Conservation (phyloP, 805 yeast genomes). For the Starmera quercuum region DNA sequence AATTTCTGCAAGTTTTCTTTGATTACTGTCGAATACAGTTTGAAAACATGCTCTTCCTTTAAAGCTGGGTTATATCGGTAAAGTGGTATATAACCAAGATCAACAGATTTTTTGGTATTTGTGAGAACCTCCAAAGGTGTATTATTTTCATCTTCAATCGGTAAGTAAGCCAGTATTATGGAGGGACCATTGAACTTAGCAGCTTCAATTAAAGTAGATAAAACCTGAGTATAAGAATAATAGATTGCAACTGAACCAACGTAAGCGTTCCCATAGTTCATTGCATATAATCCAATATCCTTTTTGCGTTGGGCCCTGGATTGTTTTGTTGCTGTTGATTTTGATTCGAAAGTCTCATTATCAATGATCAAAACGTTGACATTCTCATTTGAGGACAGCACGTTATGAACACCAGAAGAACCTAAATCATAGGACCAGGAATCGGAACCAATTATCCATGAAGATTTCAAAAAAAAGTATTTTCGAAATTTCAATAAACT, state of each 20-base stretch:
- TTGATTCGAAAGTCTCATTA: slow-evolving; percentile 60
- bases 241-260: slow-evolving; percentile 94
- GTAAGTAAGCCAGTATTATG: slow-evolving; percentile 82
- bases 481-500: slow-evolving; percentile 39
- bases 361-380: slow-evolving; percentile 83
- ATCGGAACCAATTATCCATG: slow-evolving; percentile 91
- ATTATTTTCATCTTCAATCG: slow-evolving; percentile 57
- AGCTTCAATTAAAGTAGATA: slow-evolving; percentile 89
- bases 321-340: slow-evolving; percentile 16
- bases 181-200: slow-evolving; percentile 86
- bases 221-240: slow-evolving; percentile 86
- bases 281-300: slow-evolving; percentile 89
- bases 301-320: slow-evolving; percentile 57
- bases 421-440: slow-evolving; percentile 95
- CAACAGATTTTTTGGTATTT: slow-evolving; percentile 86
- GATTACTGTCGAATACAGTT: slow-evolving; percentile 77
- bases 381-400: slow-evolving; percentile 66
- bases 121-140: slow-evolving; percentile 68
- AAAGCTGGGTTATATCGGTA: slow-evolving; percentile 73
- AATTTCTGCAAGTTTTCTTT: slow-evolving; percentile 70
- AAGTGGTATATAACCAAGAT: slow-evolving; percentile 94
- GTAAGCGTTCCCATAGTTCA: slow-evolving; percentile 84
- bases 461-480: slow-evolving; percentile 39
- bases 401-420: slow-evolving; percentile 82
- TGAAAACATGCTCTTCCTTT: slow-evolving; percentile 49